A percentile compares a stretch with the other conserved stretches of the same genome.
phyloP scores from a whole-genome alignment of 2,329 filamentous ascomycete genomes.

The Cryphonectria parasitica region DNA sequence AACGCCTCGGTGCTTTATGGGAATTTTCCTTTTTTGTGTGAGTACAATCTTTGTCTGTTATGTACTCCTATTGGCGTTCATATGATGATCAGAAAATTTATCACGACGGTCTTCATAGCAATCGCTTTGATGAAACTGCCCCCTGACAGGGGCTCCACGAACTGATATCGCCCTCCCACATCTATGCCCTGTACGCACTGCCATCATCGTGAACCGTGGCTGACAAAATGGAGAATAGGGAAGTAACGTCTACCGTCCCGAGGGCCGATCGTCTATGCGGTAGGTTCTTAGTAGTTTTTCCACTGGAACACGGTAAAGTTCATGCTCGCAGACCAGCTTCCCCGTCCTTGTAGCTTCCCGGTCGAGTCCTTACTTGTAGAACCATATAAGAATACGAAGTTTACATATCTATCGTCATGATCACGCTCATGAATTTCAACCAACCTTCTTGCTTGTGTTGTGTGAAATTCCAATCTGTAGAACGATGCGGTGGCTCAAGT shows the following conservation, averaged over 20 bases:
- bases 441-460: neutral
- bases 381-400: neutral
- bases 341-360: neutral
- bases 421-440: neutral
- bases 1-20: neutral
- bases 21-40: neutral
- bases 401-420: neutral
- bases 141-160: constrained; percentile 67
- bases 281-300: neutral
- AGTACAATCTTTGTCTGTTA: neutral
- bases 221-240: constrained; percentile 23
- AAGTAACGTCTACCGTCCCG: neutral
- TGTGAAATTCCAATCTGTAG: neutral
- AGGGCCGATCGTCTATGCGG: neutral
- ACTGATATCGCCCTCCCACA: constrained; percentile 38
- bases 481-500: neutral
- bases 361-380: neutral
- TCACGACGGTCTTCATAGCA: constrained; percentile 91
- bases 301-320: neutral
- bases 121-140: constrained; percentile 79
- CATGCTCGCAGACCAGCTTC: neutral
- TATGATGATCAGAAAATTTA: constrained; percentile 72
- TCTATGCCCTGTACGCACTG: neutral
- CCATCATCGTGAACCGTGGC: neutral
- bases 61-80: constrained; percentile 36